Evolutionary conservation across 2,329 filamentous ascomycete species (phyloP), one percentile per base, ranked within the genome.

Genomic region (Graphilbum fragrans): DNA sequence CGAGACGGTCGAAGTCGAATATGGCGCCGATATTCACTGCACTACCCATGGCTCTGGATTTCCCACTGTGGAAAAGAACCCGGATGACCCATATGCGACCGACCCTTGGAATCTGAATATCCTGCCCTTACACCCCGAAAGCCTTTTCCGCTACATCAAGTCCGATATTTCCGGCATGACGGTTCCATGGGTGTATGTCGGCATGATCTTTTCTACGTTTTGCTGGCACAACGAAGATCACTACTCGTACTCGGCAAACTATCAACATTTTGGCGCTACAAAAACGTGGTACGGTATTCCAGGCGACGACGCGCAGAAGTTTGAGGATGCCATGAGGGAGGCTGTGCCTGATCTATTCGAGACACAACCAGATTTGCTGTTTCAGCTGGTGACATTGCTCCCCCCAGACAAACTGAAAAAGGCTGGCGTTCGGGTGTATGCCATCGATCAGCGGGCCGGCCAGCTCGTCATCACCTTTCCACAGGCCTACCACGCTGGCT

Each of bases 211-310:
- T 58, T 98, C 92, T 0, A 96, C 92, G 0, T 98, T 98, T 56
- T 98, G 92, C 61, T 98, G 92, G 92, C 92, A 98, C 58, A 95
- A 94, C 49, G 92, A 98, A 55, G 92, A 98, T 54, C 92, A 98
- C 56, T 95, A 94, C 57, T 82, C 92, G 2, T 98, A 96, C 57
- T 98, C 92, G 1, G 84, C 92, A 40, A 98, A 98, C 51, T 98
- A 96, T 53, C 92, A 98, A 58, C 92, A 98, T 54, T 94, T 98
- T 53, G 92, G 92, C 10, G 87, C 88, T 2, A 98, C 92, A 2
- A 98, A 98, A 65, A 98, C 92, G 0, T 98, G 92, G 92, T 98
- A 98, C 53, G 92, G 92, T 4, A 95, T 98, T 50, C 92, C 92
- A 0, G 90, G 84, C 14, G 84, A 86, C 35, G 92, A 96, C 57